phyloP scores from a whole-genome alignment of 768 basidiomycete species.

The Chalciporus pseudorubinellus region DNA sequence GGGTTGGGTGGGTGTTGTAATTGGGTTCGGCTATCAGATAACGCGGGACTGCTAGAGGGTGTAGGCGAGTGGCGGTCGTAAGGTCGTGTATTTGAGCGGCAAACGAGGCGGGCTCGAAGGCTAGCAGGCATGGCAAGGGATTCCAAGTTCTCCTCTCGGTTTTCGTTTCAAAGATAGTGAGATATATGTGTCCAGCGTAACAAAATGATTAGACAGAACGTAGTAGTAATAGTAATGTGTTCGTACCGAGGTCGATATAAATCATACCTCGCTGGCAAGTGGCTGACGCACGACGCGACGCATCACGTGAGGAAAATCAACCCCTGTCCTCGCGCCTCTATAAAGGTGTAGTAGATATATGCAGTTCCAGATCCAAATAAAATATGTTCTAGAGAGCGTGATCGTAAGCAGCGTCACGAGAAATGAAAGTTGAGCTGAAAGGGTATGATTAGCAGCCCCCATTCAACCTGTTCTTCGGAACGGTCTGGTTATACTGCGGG shows the following conservation, averaged over 20 bases:
- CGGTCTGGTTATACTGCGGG: slow-evolving; percentile 45
- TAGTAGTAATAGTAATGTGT: slow-evolving; percentile 14
- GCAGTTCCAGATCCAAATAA: neutral
- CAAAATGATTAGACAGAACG: slow-evolving; percentile 15
- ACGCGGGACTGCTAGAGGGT: slow-evolving; percentile 9
- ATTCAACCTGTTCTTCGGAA: slow-evolving; percentile 55
- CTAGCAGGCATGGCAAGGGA: slow-evolving; percentile 22
- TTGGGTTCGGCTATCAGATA: neutral
- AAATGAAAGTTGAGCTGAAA: neutral
- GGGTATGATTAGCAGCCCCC: slow-evolving; percentile 25
- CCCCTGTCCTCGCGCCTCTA: slow-evolving; percentile 1
- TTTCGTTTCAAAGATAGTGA: slow-evolving; percentile 5
- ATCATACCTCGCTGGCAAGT: slow-evolving; percentile 18
- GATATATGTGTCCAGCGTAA: slow-evolving; percentile 24
- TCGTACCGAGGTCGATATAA: too few species aligned
- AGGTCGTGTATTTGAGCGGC: slow-evolving; percentile 16
- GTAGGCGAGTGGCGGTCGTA: slow-evolving; percentile 20
- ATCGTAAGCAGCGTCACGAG: slow-evolving; percentile 2
- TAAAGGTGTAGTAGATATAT: neutral
- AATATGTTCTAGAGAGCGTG: slow-evolving; percentile 1
- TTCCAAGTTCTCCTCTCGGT: neutral
- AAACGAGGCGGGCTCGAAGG: slow-evolving; percentile 8
- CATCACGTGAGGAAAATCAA: slow-evolving; percentile 34
- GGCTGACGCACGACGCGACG: slow-evolving; percentile 28
- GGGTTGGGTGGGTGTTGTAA: neutral